Base-by-base conservation (phyloP, 2,329 filamentous ascomycete genomes). In the Helotiales sp. region DNA sequence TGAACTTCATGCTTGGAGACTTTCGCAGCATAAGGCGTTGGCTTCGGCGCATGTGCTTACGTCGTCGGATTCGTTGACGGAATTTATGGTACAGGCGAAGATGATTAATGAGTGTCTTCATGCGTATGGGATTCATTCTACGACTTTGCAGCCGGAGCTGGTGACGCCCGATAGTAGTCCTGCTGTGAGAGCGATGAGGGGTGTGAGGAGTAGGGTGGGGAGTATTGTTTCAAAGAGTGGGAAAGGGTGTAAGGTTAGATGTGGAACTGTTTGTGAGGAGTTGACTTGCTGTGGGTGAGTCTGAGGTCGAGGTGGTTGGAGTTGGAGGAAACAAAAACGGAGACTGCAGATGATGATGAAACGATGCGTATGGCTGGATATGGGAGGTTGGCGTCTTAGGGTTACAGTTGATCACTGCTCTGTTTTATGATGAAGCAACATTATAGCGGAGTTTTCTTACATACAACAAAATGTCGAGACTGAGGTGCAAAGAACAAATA, bases 1-100 rank as follows among this genome's bases (percentile, higher is more conserved):
- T 62, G 87, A 91, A 64, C 76, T 92, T 15, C 88, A 90, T 64
- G 82, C 91, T 60, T 92, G 89, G 88, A 80, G 84, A 2, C 77
- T 92, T 2, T 84, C 88, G 67, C 87, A 93, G 72, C 78, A 79
- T 52, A 90, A 89, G 66, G 77, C 82, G 3, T 78, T 91, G 47
- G 89, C 89, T 7, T 86, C 86, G 0, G 88, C 85, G 1, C 88
- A 91, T 67, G 75, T 92, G 1, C 78, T 87, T 0, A 80, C 91
- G 15, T 78, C 80, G 1, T 80, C 84, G 60, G 76, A 79, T 52
- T 79, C 79, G 8, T 71, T 89, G 24, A 70, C 75, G 33, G 75
- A 76, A 50, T 91, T 91, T 68, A 80, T 83, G 73, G 75, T 77
- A 51, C 81, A 81, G 59, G 84, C 86, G 1, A 81, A 79, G 64